These are phyloP conservation scores for Exserohilum turcica DNA, from an alignment of 2,329 filamentous ascomycete genomes.

Conservation along the genomic window DNA sequence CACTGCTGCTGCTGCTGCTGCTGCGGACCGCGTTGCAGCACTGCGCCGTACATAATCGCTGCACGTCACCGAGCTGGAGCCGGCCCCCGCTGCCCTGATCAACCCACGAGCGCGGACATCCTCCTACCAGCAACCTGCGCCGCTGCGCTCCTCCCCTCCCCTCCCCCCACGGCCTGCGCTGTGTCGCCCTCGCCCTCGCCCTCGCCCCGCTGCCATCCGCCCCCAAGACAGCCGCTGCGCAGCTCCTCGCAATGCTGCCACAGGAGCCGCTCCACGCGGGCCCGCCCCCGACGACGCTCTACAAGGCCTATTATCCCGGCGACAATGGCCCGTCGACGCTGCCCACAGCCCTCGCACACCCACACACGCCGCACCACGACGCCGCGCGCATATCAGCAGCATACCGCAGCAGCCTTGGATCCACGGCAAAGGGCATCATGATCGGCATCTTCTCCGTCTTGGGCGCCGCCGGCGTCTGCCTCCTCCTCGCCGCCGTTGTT, in stretches of 20 bases:
- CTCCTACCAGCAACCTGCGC: constrained; percentile 26
- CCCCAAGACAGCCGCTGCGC: constrained; percentile 7
- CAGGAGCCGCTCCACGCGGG: constrained; percentile 34
- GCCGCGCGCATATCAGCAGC: constrained; percentile 30
- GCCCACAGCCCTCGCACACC: constrained; percentile 22
- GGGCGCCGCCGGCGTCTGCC: constrained; percentile 84
- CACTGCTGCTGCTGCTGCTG: too few relatives aligned
- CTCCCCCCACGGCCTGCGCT: constrained; percentile 15
- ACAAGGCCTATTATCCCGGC: constrained; percentile 32
- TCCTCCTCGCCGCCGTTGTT: constrained; percentile 77
- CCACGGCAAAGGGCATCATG: constrained; percentile 77
- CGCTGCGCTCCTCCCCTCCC: constrained; percentile 28
- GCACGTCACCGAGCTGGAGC: constrained; percentile 28
- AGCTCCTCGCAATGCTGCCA: constrained; percentile 38
- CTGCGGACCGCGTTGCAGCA: constrained; percentile 20
- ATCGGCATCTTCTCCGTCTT: constrained; percentile 95
- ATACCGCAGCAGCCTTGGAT: constrained; percentile 48
- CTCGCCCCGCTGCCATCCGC: constrained; percentile 6
- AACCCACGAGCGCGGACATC: constrained; percentile 17
- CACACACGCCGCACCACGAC: constrained; percentile 26
- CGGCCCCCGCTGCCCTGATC: constrained; percentile 27
- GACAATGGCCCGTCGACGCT: constrained; percentile 32
- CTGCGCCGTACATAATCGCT: constrained; percentile 6
- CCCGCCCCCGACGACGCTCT: constrained; percentile 43
- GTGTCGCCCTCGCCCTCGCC: constrained; percentile 13